phyloP scores from a whole-genome alignment of 2,329 filamentous ascomycete genomes.

The Dactylonectria estremocensis region DNA sequence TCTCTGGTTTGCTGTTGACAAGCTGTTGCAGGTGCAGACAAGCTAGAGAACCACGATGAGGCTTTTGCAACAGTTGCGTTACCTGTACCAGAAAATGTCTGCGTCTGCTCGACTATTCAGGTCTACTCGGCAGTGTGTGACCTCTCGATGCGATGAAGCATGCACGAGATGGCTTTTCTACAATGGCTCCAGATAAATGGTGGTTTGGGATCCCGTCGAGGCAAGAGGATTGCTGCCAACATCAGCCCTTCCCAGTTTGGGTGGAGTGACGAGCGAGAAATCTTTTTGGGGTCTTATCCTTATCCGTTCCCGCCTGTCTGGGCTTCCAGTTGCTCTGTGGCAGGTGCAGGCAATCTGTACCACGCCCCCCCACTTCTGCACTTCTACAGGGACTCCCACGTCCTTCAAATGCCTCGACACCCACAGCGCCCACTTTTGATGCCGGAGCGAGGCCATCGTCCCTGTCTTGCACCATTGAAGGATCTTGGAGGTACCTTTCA shows the following conservation, averaged over 20 bases:
- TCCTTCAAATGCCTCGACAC: constrained; percentile 18
- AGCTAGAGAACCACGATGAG: background rate
- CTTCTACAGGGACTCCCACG: constrained; percentile 3
- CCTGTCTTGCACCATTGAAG: constrained; percentile 6
- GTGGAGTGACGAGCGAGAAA: constrained; percentile 25
- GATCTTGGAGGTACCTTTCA: constrained; percentile 9
- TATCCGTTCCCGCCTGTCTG: constrained; percentile 25
- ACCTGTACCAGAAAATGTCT: background rate
- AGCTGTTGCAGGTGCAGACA: constrained; percentile 3
- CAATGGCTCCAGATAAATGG: background rate
- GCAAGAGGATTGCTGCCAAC: constrained; percentile 14
- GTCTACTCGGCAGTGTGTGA: background rate
- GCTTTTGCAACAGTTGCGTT: background rate
- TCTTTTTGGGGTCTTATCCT: constrained; percentile 32
- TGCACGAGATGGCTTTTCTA: background rate
- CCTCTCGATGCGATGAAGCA: background rate
- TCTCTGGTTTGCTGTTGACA: constrained; percentile 17
- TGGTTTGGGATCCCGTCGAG: background rate
- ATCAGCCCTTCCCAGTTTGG: constrained; percentile 17
- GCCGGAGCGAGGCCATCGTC: constrained; percentile 16
- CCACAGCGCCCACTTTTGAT: constrained; percentile 17
- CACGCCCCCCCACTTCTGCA: constrained; percentile 13
- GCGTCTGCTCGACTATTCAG: background rate
- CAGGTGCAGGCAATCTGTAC: constrained; percentile 1
- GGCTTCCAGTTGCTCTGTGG: too few species aligned